Conservation (phyloP, 371 early-diverging fungal species). For the Smittium culicis region DNA sequence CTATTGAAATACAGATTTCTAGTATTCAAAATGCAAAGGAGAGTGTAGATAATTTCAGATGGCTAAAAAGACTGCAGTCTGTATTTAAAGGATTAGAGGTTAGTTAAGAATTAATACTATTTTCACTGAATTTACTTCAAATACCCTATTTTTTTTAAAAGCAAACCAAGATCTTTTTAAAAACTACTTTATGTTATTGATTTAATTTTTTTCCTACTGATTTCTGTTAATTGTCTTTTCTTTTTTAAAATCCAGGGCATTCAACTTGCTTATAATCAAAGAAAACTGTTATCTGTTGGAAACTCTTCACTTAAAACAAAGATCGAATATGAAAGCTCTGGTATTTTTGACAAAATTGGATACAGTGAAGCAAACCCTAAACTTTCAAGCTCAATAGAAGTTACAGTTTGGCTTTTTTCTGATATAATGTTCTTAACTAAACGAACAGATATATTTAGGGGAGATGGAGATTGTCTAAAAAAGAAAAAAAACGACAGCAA, state of each 20-base stretch:
- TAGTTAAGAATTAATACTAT: too few relatives aligned
- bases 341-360: background rate
- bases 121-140: too few relatives aligned
- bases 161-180: too few relatives aligned
- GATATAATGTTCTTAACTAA: slow-evolving; percentile 5
- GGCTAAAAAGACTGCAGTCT: slow-evolving; percentile 1
- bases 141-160: too few relatives aligned
- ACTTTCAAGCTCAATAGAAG: background rate
- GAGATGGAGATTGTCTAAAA: background rate
- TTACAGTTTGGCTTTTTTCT: slow-evolving; percentile 10
- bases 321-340: too few relatives aligned
- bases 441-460: background rate
- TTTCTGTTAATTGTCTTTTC: background rate
- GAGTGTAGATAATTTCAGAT: slow-evolving; percentile 2
- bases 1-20: slow-evolving; percentile 2
- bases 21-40: slow-evolving; percentile 11
- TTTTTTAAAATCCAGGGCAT: background rate
- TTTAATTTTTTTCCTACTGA: background rate
- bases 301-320: slow-evolving; percentile 3
- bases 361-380: background rate
- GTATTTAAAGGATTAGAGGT: slow-evolving; percentile 10
- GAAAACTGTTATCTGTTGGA: slow-evolving; percentile 7
- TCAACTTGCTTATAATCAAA: background rate
- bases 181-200: too few relatives aligned
- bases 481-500: background rate